Conservation (phyloP, 2,329 filamentous ascomycete genomes). For the Aspergillus fructus region DNA sequence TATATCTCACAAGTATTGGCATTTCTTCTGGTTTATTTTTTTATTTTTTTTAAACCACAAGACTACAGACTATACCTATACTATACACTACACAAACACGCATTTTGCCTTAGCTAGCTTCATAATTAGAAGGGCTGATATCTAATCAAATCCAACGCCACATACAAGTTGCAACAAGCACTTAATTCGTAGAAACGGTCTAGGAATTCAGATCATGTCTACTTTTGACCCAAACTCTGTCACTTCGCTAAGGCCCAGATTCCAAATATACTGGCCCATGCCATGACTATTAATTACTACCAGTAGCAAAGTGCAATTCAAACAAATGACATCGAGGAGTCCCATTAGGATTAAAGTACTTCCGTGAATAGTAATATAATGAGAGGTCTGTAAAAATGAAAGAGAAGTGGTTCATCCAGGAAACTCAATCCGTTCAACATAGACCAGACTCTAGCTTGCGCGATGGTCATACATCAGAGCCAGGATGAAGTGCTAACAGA, state of each 20-base stretch:
- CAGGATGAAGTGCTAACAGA: conserved; percentile 6
- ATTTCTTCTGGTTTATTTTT: background rate
- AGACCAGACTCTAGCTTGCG: conserved; percentile 3
- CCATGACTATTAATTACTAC: background rate
- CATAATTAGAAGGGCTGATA: background rate
- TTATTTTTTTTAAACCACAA: background rate
- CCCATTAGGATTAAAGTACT: conserved; percentile 3
- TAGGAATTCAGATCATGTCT: background rate
- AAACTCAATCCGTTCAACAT: background rate
- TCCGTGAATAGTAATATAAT: background rate
- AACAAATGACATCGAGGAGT: background rate
- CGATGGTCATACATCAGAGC: background rate
- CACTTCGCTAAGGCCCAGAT: background rate
- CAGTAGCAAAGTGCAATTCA: background rate
- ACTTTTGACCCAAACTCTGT: background rate
- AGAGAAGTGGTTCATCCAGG: background rate
- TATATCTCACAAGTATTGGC: background rate
- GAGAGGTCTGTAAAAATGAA: background rate
- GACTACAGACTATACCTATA: background rate
- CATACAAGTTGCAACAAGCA: background rate
- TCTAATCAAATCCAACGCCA: background rate
- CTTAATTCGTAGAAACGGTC: background rate
- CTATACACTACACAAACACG: background rate
- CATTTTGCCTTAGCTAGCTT: background rate
- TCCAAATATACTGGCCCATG: background rate